Evolutionary conservation across 306 rosid species (phyloP).

Genomic region (Cicer arietinum): DNA sequence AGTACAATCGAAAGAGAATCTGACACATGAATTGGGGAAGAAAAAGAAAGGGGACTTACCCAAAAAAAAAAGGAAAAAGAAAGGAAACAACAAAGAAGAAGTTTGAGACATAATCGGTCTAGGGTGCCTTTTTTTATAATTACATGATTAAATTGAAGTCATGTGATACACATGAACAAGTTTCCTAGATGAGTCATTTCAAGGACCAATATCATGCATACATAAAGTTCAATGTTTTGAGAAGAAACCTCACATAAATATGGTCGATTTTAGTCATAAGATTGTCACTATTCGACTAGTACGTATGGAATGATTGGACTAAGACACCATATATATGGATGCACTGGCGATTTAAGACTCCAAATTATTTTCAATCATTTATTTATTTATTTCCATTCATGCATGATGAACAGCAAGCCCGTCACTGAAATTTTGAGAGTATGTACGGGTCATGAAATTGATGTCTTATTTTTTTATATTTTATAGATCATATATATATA

Average conservation of each 20-base stretch:
- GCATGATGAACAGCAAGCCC: too few relatives aligned
- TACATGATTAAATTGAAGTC: background rate
- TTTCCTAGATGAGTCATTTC: constrained; percentile 2
- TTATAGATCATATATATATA: too few relatives aligned
- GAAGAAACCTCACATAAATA: background rate
- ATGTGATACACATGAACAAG: background rate
- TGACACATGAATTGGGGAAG: background rate
- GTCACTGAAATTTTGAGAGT: too few relatives aligned
- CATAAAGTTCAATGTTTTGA: constrained; percentile 5
- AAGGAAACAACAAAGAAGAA: background rate
- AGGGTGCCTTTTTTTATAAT: background rate
- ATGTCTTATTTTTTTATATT: too few relatives aligned
- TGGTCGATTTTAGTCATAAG: background rate
- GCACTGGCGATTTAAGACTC: too few relatives aligned
- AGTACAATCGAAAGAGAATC: constrained; percentile 2
- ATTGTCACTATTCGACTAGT: background rate
- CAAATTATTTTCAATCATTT: too few relatives aligned
- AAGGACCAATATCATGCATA: background rate
- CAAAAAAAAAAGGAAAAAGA: background rate
- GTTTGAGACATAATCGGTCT: background rate
- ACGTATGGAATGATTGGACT: too few relatives aligned
- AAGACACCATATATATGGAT: too few relatives aligned
- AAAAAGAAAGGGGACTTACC: background rate
- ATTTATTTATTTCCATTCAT: too few relatives aligned
- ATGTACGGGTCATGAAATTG: too few relatives aligned